Percentiles rank a stretch among this genome's conserved stretches.
These are phyloP conservation scores for Colletotrichum liaoningense DNA, from an alignment of 2,329 filamentous ascomycete species.

Conservation along the genomic window DNA sequence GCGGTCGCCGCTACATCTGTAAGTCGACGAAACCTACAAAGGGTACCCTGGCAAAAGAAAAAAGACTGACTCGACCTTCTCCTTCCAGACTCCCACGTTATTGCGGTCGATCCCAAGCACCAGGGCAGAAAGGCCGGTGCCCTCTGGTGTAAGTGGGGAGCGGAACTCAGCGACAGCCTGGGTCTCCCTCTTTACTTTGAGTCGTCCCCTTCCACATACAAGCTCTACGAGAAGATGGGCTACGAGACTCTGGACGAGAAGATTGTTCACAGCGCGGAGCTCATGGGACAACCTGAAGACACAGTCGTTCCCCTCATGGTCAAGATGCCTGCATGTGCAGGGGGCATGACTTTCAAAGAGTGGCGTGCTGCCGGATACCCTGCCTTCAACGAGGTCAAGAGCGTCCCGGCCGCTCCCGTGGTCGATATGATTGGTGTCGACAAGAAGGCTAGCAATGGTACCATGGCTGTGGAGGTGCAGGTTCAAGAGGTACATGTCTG, in stretches of 20 bases:
- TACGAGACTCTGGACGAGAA: constrained; percentile 53
- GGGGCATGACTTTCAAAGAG: constrained; percentile 48
- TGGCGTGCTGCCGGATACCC: constrained; percentile 42
- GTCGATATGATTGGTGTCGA: neutral
- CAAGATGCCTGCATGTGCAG: constrained; percentile 49
- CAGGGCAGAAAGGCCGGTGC: constrained; percentile 56
- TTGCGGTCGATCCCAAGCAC: constrained; percentile 55
- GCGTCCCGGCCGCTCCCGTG: neutral
- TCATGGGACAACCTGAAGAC: constrained; percentile 48
- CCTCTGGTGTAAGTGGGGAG: constrained; percentile 54
- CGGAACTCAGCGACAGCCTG: constrained; percentile 48
- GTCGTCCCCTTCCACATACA: constrained; percentile 53
- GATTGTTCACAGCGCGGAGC: constrained; percentile 50
- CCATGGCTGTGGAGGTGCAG: constrained; percentile 21
- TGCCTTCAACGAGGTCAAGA: constrained; percentile 29
- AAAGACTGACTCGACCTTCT: neutral
- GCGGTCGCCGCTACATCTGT: constrained; percentile 54
- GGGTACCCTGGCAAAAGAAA: neutral
- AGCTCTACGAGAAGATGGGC: constrained; percentile 59
- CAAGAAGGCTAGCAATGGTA: neutral
- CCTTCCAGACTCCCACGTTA: constrained; percentile 51
- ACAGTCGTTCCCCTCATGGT: constrained; percentile 55
- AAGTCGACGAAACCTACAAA: constrained; percentile 38
- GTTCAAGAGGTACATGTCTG: constrained; percentile 21
- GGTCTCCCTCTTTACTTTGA: constrained; percentile 59